A percentile compares a stretch with the other conserved stretches of the same genome.
Conservation (phyloP, 176 grass and related monocot genomes). For the Carex parvula region DNA sequence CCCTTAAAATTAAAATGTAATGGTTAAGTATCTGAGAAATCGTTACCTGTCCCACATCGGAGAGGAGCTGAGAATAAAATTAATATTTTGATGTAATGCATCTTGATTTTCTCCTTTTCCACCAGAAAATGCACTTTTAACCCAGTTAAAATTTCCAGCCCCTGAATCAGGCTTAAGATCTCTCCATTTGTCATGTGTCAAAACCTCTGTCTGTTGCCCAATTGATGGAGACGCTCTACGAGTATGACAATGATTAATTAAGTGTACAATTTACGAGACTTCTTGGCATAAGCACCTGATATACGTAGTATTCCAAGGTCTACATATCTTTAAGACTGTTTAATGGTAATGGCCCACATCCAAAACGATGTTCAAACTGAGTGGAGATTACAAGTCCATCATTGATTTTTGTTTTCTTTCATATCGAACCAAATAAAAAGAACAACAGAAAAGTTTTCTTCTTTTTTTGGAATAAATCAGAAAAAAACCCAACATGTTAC, state of each 20-base stretch:
- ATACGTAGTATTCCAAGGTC: background rate
- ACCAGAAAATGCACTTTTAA: slow-evolving; percentile 77
- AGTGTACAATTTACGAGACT: background rate
- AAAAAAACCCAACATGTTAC: background rate
- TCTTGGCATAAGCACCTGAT: background rate
- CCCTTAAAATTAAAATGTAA: background rate
- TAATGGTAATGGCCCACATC: background rate
- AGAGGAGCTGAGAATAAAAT: slow-evolving; percentile 71
- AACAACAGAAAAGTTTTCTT: background rate
- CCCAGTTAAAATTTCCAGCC: slow-evolving; percentile 68
- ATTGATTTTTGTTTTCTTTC: background rate
- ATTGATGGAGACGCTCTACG: slow-evolving; percentile 62
- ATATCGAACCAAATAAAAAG: background rate
- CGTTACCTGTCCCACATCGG: slow-evolving; percentile 96
- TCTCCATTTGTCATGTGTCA: slow-evolving; percentile 60
- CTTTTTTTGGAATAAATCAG: background rate
- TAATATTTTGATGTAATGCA: slow-evolving; percentile 53
- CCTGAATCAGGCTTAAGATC: slow-evolving; percentile 65
- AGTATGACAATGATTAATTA: slow-evolving; percentile 23
- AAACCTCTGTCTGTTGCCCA: slow-evolving; percentile 54
- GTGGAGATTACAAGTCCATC: background rate
- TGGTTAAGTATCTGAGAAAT: background rate
- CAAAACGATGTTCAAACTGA: background rate
- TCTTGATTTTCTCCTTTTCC: slow-evolving; percentile 62
- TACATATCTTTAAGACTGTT: background rate